These are phyloP conservation scores for Hericium erinaceus DNA, from an alignment of 768 basidiomycete species.

Conservation along the genomic window DNA sequence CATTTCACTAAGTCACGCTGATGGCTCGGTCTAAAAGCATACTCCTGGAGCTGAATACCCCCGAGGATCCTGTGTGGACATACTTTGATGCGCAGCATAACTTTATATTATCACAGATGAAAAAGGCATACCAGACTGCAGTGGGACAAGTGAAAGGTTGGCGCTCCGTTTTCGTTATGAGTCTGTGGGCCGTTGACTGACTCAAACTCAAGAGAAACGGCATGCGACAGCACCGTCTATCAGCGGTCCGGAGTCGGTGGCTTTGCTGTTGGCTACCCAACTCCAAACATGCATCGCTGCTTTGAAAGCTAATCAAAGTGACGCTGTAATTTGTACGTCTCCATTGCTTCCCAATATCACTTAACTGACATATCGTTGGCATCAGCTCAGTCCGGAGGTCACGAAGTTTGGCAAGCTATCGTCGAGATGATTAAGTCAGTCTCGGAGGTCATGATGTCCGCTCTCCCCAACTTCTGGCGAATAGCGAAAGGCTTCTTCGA, in stretches of 20 bases:
- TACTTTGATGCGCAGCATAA: slow-evolving; percentile 93
- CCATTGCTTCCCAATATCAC: background rate
- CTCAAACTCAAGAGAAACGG: slow-evolving; percentile 31
- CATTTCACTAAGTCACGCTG: background rate
- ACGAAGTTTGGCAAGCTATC: slow-evolving; percentile 76
- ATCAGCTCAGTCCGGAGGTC: slow-evolving; percentile 59
- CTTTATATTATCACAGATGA: slow-evolving; percentile 75
- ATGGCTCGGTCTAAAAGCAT: slow-evolving; percentile 42
- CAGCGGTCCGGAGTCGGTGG: slow-evolving; percentile 29
- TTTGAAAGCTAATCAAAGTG: slow-evolving; percentile 55
- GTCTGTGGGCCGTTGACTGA: background rate
- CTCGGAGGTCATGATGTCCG: slow-evolving; percentile 78
- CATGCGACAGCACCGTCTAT: slow-evolving; percentile 31
- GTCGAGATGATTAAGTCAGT: slow-evolving; percentile 73
- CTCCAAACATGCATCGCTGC: slow-evolving; percentile 52
- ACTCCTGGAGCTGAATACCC: slow-evolving; percentile 73
- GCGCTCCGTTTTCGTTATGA: slow-evolving; percentile 7
- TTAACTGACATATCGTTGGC: background rate
- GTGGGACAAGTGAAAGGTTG: slow-evolving; percentile 42
- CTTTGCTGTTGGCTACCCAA: slow-evolving; percentile 40
- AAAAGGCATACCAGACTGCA: slow-evolving; percentile 45
- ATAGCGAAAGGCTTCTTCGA: slow-evolving; percentile 87
- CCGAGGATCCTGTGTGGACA: slow-evolving; percentile 91
- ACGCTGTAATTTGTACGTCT: slow-evolving; percentile 47
- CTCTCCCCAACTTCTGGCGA: slow-evolving; percentile 90